Conservation (phyloP, 129 eudicot genomes). For the Rutidosis leptorrhynchoides region DNA sequence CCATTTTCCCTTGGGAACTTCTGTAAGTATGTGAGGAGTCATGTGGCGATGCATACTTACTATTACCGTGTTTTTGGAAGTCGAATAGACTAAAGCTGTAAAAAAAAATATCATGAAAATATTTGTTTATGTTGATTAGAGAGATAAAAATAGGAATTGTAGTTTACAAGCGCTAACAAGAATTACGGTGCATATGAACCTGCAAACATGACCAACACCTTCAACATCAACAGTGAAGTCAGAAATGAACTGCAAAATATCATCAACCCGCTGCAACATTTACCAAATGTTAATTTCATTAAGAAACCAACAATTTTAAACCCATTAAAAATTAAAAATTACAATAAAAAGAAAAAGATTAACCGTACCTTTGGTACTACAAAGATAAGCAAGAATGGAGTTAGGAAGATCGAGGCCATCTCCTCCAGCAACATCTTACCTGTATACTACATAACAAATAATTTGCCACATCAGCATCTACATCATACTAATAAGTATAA, state of each 20-base stretch:
- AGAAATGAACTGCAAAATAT: conserved; percentile 71
- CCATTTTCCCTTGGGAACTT: conserved; percentile 98
- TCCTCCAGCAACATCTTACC: conserved; percentile 94
- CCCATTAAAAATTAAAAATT: neutral
- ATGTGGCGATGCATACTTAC: conserved; percentile 70
- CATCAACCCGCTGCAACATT: conserved; percentile 70
- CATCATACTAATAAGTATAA: neutral
- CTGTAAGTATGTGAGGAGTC: conserved; percentile 45
- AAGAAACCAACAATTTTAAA: neutral
- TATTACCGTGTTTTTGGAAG: conserved; percentile 71
- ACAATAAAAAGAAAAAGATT: neutral
- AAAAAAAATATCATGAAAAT: neutral
- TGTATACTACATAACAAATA: conserved; percentile 59
- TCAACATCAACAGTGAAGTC: conserved; percentile 76
- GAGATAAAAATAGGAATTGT: neutral
- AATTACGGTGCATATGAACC: conserved; percentile 36
- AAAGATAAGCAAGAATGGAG: conserved; percentile 84
- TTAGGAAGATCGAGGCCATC: conserved; percentile 93
- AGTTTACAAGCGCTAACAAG: neutral
- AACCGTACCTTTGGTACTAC: conserved; percentile 78
- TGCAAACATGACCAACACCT: conserved; percentile 96
- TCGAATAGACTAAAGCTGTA: conserved; percentile 82
- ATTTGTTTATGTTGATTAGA: neutral
- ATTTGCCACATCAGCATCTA: conserved; percentile 21
- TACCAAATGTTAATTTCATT: conserved; percentile 7